These are phyloP conservation scores for Coelastrella sp. DNA, from an alignment of 139 green algal species.

Conservation along the genomic window DNA sequence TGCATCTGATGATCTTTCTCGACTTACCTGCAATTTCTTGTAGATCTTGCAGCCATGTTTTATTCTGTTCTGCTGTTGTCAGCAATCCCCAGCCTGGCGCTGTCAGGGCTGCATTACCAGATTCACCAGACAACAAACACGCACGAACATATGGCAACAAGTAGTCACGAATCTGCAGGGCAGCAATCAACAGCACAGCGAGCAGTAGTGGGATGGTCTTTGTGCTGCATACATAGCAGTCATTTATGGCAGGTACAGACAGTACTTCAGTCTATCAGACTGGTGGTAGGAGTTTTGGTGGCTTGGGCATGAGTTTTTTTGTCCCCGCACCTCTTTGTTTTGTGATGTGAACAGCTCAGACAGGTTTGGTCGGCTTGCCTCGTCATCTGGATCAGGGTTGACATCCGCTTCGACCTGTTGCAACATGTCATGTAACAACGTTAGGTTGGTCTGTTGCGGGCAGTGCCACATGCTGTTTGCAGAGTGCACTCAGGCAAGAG, in stretches of 20 bases:
- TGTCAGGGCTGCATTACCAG: not conserved
- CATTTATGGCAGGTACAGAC: no score
- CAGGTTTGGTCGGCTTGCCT: not conserved
- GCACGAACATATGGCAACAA: slow-evolving; percentile 20
- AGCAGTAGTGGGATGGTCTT: not conserved
- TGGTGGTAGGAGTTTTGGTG: no score
- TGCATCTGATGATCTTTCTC: no score
- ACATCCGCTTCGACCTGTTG: slow-evolving; percentile 26
- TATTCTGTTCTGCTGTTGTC: not conserved
- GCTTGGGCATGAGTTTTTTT: not conserved
- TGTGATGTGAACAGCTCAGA: slow-evolving; percentile 25
- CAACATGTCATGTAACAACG: no score
- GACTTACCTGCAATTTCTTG: slow-evolving; percentile 23
- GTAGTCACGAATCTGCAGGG: slow-evolving; percentile 23
- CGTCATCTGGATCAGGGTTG: slow-evolving; percentile 17
- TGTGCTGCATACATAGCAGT: not conserved
- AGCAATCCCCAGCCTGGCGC: slow-evolving; percentile 14
- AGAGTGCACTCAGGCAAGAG: no score
- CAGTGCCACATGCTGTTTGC: no score
- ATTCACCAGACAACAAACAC: slow-evolving; percentile 2
- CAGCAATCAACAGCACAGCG: not conserved
- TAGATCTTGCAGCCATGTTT: slow-evolving; percentile 18
- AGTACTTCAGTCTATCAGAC: no score
- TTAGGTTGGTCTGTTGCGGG: no score
- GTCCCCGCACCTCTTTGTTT: slow-evolving; percentile 7